Base-by-base conservation (phyloP, 495 filamentous ascomycete genomes). In the Podospora anserina region DNA sequence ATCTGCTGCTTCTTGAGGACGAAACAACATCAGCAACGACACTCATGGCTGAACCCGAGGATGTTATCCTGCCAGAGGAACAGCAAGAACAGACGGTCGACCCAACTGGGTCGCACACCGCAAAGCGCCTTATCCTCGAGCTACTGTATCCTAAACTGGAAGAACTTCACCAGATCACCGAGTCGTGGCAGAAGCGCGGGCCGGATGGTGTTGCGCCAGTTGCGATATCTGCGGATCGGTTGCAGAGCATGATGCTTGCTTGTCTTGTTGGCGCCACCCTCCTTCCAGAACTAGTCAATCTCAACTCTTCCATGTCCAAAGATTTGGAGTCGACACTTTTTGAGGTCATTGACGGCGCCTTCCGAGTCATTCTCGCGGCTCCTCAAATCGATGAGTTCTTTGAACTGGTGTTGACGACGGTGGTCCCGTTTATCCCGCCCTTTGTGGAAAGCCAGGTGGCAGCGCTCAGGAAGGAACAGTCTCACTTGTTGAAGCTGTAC, bases 61-160 rank as follows among this genome's bases (percentile, higher is more conserved):
- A 44, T 9, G 64, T 71, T 2, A 66, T 66, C 28, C 62, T 67
- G 19, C 44, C 34, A 16, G 2, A 28, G 23, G 70, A 72, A 13
- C 23, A 66, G 9, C 5, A 11, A 49, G 61, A 49, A 9, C 72
- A 73, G 34, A 60, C 67, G 1, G 64, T 68, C 19, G 81, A 84
- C 67, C 74, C 74, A 16, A 70, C 78, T 2, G 78, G 78, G 66
- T 76, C 80, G 11, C 76, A 82, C 61, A 74, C 80, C 3, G 76
- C 78, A 55, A 83, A 77, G 66, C 82, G 82, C 56, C 73, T 85
- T 18, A 77, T 83, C 34, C 71, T 85, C 7, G 85, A 87, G 61
- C 75, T 85, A 6, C 75, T 85, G 49, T 76, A 74, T 32, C 77
- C 82, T 5, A 85, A 85, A 67, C 68, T 84, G 13, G 76, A 82